Percentiles rank a stretch among this genome's conserved stretches.
Evolutionary conservation across 495 filamentous ascomycete genomes (phyloP).

Genomic region (Pseudevernia furfuracea): DNA sequence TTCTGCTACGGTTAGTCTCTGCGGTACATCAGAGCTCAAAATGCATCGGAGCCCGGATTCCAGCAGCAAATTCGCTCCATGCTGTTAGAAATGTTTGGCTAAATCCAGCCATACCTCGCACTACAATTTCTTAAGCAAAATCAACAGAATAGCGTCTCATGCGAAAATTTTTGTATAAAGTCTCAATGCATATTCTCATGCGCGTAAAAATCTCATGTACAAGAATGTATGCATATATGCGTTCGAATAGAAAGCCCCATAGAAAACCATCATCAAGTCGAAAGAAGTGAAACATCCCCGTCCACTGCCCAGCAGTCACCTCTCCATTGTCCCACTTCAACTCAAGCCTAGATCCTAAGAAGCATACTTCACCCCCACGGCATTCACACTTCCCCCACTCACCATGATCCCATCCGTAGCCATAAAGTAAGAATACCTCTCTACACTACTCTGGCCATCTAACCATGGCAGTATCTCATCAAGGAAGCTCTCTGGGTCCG

Average conservation of each 20-base stretch:
- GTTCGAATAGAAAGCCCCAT: neutral
- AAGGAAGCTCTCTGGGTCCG: conserved; percentile 49
- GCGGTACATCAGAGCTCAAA: no score
- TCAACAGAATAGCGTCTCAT: no score
- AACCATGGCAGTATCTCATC: conserved; percentile 53
- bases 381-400: conserved; percentile 21
- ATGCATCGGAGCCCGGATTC: no score
- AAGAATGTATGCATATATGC: neutral
- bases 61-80: no score
- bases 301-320: neutral
- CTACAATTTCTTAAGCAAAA: no score
- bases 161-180: no score
- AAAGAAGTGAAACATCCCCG: neutral
- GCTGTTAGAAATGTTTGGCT: no score
- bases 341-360: neutral
- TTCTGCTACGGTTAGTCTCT: no score
- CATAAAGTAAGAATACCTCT: conserved; percentile 79
- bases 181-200: no score
- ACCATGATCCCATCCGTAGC: conserved; percentile 30
- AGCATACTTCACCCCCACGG: conserved; percentile 12
- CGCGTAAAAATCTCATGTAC: neutral
- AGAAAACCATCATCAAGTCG: neutral
- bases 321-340: neutral
- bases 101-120: no score
- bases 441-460: conserved; percentile 52